phyloP scores from a whole-genome alignment of 2,329 filamentous ascomycete genomes.

The Magnaporthiopsis incrustans region DNA sequence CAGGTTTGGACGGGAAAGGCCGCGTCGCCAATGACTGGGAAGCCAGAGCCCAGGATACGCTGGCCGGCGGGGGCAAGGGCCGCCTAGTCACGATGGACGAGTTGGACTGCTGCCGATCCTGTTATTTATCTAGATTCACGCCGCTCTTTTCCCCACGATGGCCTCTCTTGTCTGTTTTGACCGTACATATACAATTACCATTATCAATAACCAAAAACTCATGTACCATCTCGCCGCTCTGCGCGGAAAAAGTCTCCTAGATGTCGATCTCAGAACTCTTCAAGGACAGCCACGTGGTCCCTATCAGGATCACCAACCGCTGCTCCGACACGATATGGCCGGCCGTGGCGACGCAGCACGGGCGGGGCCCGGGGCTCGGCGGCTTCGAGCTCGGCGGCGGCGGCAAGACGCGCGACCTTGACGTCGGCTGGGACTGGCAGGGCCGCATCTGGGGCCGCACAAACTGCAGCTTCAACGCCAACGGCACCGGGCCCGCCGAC shows the following conservation, averaged over 20 bases:
- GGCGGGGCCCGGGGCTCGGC: constrained; percentile 55
- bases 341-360: constrained; percentile 64
- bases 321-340: constrained; percentile 69
- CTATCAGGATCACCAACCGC: constrained; percentile 62
- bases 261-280: constrained; percentile 8
- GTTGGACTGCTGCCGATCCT: not conserved
- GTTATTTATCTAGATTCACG: not conserved
- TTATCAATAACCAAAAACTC: not conserved
- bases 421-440: constrained; percentile 67
- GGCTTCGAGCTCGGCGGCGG: constrained; percentile 58
- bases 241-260: not conserved
- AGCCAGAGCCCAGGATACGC: not conserved
- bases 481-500: constrained; percentile 42
- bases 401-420: constrained; percentile 51
- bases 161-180: not conserved
- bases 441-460: constrained; percentile 77
- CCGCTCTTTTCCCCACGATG: not conserved
- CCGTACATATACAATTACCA: not conserved
- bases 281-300: constrained; percentile 28
- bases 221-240: no score
- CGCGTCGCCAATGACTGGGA: not conserved
- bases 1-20: not conserved
- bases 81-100: not conserved
- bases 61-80: no score
- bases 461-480: constrained; percentile 68